phyloP scores from a whole-genome alignment of 495 filamentous ascomycete genomes.

The Diplogelasinospora grovesii region DNA sequence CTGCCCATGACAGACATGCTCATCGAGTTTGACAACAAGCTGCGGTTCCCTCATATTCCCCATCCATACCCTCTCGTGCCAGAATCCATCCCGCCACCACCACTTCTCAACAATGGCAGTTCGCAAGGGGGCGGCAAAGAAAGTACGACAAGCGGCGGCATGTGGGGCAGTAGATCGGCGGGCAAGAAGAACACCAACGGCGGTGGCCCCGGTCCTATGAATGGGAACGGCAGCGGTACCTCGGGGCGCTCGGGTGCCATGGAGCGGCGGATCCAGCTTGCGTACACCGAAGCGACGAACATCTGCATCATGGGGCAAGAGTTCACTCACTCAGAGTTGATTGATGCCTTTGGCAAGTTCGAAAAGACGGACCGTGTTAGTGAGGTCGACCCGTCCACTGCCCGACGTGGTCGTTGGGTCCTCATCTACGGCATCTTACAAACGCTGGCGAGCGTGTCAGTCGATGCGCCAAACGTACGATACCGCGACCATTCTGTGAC shows the following conservation, averaged over 20 bases:
- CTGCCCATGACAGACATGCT: constrained; percentile 63
- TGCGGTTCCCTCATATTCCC: constrained; percentile 60
- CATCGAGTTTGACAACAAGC: constrained; percentile 56
- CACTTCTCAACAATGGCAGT: constrained; percentile 3
- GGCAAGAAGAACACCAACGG: constrained; percentile 30
- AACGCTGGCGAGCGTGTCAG: constrained; percentile 58
- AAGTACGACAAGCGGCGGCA: constrained; percentile 5
- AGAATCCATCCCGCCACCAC: constrained; percentile 33
- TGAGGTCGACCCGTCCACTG: constrained; percentile 48
- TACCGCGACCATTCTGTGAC: constrained; percentile 53
- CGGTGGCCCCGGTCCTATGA: neutral
- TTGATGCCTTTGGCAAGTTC: constrained; percentile 57
- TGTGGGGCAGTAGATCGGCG: constrained; percentile 21
- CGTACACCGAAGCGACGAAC: constrained; percentile 63
- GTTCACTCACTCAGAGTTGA: constrained; percentile 45
- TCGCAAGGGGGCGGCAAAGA: constrained; percentile 6
- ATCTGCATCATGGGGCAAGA: constrained; percentile 55
- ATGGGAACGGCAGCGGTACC: constrained; percentile 8
- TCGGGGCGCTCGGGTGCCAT: constrained; percentile 18
- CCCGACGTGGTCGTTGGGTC: constrained; percentile 64
- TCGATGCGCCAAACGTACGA: constrained; percentile 55
- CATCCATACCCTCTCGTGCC: constrained; percentile 64
- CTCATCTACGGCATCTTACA: constrained; percentile 68
- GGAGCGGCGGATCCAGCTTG: constrained; percentile 49
- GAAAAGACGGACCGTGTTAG: constrained; percentile 51